Evolutionary conservation across 2,329 filamentous ascomycete genomes (phyloP).

Genomic region (Penicillium sp.): DNA sequence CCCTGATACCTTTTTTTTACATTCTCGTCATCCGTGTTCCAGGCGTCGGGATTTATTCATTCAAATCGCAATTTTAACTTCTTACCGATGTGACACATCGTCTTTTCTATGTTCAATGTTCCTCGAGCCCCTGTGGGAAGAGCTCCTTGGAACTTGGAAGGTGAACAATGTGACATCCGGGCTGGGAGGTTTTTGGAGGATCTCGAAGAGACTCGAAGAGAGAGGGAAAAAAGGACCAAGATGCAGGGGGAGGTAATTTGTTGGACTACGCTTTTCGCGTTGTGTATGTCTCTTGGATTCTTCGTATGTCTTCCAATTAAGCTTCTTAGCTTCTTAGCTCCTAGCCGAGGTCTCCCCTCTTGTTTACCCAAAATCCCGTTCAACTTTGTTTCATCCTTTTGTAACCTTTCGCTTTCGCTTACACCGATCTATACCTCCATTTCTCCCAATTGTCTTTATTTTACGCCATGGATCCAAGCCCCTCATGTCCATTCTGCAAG

Average conservation of each 20-base stretch:
- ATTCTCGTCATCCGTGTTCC: slow-evolving; percentile 28
- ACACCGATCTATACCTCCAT: no score
- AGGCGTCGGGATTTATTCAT: slow-evolving; percentile 32
- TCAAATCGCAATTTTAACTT: slow-evolving; percentile 27
- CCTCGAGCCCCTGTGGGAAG: no score
- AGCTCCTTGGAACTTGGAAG: no score
- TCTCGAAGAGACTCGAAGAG: no score
- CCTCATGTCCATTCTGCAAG: slow-evolving; percentile 58
- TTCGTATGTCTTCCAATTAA: slow-evolving; percentile 1
- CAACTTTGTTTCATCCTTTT: neutral
- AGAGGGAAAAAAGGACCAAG: neutral
- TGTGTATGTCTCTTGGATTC: no score
- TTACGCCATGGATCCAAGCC: slow-evolving; percentile 14
- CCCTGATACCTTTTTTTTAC: slow-evolving; percentile 35
- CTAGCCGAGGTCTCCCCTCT: neutral
- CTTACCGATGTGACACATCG: slow-evolving; percentile 11
- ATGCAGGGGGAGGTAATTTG: neutral
- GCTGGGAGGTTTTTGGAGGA: neutral
- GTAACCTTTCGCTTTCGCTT: neutral
- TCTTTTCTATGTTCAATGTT: neutral
- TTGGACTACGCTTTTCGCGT: neutral
- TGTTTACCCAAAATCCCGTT: neutral
- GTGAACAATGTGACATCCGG: no score
- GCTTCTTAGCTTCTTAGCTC: neutral
- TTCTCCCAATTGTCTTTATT: neutral